These are phyloP conservation scores for Rhododendron mucronatum DNA, from an alignment of 148 eudicot species.

Conservation along the genomic window DNA sequence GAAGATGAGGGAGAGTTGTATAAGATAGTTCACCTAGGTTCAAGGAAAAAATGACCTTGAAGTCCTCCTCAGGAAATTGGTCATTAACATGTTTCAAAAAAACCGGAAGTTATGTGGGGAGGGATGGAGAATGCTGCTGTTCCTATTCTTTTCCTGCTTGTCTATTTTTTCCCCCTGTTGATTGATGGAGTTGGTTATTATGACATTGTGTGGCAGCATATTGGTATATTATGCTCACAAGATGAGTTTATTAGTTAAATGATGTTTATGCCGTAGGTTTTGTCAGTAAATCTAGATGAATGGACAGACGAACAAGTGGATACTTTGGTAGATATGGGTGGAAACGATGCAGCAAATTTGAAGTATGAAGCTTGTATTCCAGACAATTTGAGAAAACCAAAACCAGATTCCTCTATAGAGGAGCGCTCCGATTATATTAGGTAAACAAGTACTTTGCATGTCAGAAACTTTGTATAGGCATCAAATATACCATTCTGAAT, in stretches of 20 bases:
- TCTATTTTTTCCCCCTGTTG: neutral
- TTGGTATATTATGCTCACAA: neutral
- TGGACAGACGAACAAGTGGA: slow-evolving; percentile 90
- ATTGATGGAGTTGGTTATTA: neutral
- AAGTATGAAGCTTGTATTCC: slow-evolving; percentile 79
- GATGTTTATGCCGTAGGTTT: slow-evolving; percentile 43
- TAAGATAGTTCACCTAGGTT: neutral
- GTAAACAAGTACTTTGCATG: slow-evolving; percentile 23
- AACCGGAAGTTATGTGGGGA: neutral
- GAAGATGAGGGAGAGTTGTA: neutral
- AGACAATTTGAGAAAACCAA: slow-evolving; percentile 51
- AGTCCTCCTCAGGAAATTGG: neutral
- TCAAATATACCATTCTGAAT: slow-evolving; percentile 7
- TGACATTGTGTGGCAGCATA: neutral
- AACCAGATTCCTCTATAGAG: slow-evolving; percentile 65
- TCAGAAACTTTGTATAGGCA: neutral
- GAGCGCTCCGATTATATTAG: slow-evolving; percentile 85
- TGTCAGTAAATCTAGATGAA: slow-evolving; percentile 81
- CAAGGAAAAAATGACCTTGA: neutral
- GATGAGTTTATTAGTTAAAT: neutral
- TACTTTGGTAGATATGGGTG: slow-evolving; percentile 63
- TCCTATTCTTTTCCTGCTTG: neutral
- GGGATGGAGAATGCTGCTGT: neutral
- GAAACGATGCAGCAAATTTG: slow-evolving; percentile 63
- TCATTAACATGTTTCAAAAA: neutral